These are phyloP conservation scores for Protomyces inouyei DNA, from an alignment of 1,139 yeast species.

Conservation along the genomic window DNA sequence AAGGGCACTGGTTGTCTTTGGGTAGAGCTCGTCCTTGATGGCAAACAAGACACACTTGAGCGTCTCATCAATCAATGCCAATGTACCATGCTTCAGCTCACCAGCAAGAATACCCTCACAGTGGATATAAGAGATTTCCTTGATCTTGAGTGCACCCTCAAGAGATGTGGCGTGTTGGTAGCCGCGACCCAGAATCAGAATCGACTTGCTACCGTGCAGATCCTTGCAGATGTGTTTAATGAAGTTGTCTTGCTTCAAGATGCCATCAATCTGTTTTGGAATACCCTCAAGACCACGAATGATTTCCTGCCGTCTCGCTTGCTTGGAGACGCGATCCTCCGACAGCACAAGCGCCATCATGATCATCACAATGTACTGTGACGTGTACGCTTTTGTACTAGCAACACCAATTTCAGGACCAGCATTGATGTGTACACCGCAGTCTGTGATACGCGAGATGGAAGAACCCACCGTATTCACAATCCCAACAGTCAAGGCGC, in stretches of 20 bases:
- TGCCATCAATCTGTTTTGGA: slow-evolving; percentile 78
- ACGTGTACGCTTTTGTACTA: slow-evolving; percentile 98
- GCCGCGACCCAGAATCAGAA: slow-evolving; percentile 92
- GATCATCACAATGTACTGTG: slow-evolving; percentile 94
- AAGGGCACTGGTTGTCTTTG: slow-evolving; percentile 91
- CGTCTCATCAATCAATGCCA: slow-evolving; percentile 90
- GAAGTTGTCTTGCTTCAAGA: slow-evolving; percentile 64
- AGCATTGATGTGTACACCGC: slow-evolving; percentile 99
- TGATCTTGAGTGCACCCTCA: slow-evolving; percentile 97
- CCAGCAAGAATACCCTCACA: slow-evolving; percentile 99
- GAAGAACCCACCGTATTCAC: slow-evolving; percentile 94
- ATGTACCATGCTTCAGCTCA: slow-evolving; percentile 96
- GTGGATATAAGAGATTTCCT: slow-evolving; percentile 98
- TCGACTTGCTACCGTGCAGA: slow-evolving; percentile 75
- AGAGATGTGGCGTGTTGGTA: slow-evolving; percentile 95
- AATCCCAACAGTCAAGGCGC: slow-evolving; percentile 95
- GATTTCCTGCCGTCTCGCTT: slow-evolving; percentile 73
- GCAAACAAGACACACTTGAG: slow-evolving; percentile 95
- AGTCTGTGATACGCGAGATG: slow-evolving; percentile 91
- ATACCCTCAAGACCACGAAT: slow-evolving; percentile 79
- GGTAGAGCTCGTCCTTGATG: slow-evolving; percentile 94
- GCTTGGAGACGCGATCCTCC: slow-evolving; percentile 78
- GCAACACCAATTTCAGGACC: slow-evolving; percentile 99
- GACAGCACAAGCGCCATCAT: slow-evolving; percentile 94
- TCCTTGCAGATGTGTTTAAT: slow-evolving; percentile 72